A percentile compares a stretch with the other conserved stretches of the same genome.
These are phyloP conservation scores for Camelina neglecta DNA, from an alignment of 345 rosid species.

Conservation along the genomic window DNA sequence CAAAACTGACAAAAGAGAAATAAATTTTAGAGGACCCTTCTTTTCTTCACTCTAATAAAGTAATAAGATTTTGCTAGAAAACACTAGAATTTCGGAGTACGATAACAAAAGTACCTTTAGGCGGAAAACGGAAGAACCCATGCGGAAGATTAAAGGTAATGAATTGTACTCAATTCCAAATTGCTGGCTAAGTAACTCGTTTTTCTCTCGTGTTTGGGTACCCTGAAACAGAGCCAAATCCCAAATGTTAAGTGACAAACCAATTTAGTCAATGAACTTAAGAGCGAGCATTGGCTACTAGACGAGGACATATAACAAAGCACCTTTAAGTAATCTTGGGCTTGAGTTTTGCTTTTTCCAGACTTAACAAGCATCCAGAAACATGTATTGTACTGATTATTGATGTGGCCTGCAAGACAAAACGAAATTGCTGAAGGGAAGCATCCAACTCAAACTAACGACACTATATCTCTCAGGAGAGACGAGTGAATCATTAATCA, in stretches of 20 bases:
- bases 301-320: neutral
- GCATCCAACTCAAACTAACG: neutral
- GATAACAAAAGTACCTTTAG: constrained; percentile 33
- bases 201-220: constrained; percentile 75
- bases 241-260: neutral
- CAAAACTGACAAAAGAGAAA: neutral
- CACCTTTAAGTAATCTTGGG: constrained; percentile 77
- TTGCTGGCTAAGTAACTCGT: constrained; percentile 58
- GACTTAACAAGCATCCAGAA: constrained; percentile 90
- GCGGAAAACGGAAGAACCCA: constrained; percentile 73
- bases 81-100: neutral
- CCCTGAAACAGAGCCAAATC: constrained; percentile 51
- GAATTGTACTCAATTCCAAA: constrained; percentile 65
- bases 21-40: neutral
- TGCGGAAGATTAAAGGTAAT: constrained; percentile 64
- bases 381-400: constrained; percentile 91
- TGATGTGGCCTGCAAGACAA: constrained; percentile 72
- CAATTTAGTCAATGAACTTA: constrained; percentile 1
- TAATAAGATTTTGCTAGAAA: neutral
- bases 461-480: neutral
- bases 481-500: neutral
- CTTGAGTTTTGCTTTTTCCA: constrained; percentile 72
- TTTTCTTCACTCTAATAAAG: neutral
- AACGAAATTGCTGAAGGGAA: neutral
- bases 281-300: neutral